A percentile compares a stretch with the other conserved stretches of the same genome.
phyloP scores from a whole-genome alignment of 805 yeast species.

The Pichia manshurica region DNA sequence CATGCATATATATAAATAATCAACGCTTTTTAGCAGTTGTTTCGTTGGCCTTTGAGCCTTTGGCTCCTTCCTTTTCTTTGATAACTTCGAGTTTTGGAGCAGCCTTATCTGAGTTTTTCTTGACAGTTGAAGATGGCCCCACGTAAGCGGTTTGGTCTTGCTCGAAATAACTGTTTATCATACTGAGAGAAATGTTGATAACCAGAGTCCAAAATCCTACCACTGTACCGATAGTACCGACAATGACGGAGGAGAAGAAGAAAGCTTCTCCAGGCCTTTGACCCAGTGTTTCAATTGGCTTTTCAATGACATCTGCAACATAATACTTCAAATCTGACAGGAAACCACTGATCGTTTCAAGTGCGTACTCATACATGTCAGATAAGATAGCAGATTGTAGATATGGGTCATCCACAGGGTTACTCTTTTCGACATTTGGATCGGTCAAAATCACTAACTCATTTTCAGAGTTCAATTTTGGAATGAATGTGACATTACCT shows the following conservation, averaged over 20 bases:
- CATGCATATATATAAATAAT: neutral
- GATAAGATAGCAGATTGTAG: conserved; percentile 15
- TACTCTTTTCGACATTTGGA: conserved; percentile 43
- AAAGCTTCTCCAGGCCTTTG: conserved; percentile 47
- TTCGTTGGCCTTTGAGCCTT: conserved; percentile 24
- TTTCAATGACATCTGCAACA: conserved; percentile 35
- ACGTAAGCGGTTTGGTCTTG: conserved; percentile 7
- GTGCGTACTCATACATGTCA: conserved; percentile 14
- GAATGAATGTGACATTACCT: conserved; percentile 69
- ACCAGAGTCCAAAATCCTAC: conserved; percentile 40
- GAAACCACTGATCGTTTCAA: conserved; percentile 11
- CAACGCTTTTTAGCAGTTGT: conserved; percentile 28
- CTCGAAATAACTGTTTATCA: conserved; percentile 15
- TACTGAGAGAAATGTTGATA: conserved; percentile 25
- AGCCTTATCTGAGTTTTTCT: conserved; percentile 1
- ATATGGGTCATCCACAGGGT: conserved; percentile 24
- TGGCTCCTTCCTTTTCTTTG: conserved; percentile 15
- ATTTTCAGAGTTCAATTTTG: conserved; percentile 49
- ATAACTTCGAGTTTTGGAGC: conserved; percentile 14
- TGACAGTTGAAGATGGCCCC: neutral
- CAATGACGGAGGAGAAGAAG: conserved; percentile 38
- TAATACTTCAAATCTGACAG: conserved; percentile 18
- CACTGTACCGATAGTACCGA: conserved; percentile 35
- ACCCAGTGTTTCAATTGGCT: conserved; percentile 41
- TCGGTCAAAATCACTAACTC: conserved; percentile 34